Evolutionary conservation across 441 rosid species (phyloP), one percentile per base, ranked within the genome.

Genomic region (Kokia cookei): DNA sequence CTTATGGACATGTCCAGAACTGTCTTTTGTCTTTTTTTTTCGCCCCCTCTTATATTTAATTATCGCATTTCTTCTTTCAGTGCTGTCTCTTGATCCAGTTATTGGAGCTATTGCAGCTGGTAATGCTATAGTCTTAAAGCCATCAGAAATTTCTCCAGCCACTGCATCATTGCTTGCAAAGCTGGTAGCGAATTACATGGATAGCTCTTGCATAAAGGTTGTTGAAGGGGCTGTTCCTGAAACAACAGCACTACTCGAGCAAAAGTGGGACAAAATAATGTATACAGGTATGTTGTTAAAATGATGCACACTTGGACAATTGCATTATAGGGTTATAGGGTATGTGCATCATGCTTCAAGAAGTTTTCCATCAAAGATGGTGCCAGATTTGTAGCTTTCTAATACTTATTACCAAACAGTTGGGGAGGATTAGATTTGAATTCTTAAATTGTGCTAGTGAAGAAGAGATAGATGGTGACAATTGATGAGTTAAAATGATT

Each of bases 101-200:
- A 73, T 90, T 65, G 97, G 94, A 82, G 97, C 97, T 73, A 88
- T 91, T 79, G 91, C 88, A 43, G 93, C 97, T 51, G 97, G 97
- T 53, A 88, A 90, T 86, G 84, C 91, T 29, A 45, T 87, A 65
- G 92, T 88, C 75, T 68, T 91, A 76, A 91, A 91, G 79, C 97
- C 97, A 42, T 91, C 97, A 63, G 94, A 90, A 83, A 19, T 87
- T 50, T 73, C 97, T 71, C 93, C 97, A 27, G 94, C 94, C 26
- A 12, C 90, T 11, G 83, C 97, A 29, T 71, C 91, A 37, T 75
- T 91, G 80, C 85, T 90, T 73, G 81, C 87, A 54, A 88, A 82
- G 80, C 77, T 91, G 71, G 8, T 90, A 3, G 78, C 79, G 26
- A 73, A 84, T 73, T 88, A 90, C 78, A 63, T 91, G 84, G 97